These are phyloP conservation scores for Mycena floridula DNA, from an alignment of 768 basidiomycete genomes.

Conservation along the genomic window DNA sequence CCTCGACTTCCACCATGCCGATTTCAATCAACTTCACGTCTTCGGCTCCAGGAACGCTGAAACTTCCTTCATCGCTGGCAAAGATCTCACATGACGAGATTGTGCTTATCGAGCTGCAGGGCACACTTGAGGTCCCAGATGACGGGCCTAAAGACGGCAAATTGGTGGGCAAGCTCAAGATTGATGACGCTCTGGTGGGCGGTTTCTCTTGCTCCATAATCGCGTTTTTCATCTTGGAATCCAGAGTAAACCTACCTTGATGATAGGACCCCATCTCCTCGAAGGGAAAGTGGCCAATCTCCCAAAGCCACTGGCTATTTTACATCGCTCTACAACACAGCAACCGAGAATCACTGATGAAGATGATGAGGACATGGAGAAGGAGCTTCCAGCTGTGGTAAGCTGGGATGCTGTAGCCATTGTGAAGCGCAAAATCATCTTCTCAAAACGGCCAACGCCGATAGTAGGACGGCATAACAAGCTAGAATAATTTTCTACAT, in stretches of 20 bases:
- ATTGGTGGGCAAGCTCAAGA: slow-evolving; percentile 69
- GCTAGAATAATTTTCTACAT: too few relatives aligned
- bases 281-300: slow-evolving; percentile 79
- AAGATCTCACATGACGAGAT: slow-evolving; percentile 74
- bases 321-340: slow-evolving; percentile 37
- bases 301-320: slow-evolving; percentile 76
- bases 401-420: slow-evolving; percentile 64
- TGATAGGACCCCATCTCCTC: slow-evolving; percentile 84
- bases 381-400: slow-evolving; percentile 14
- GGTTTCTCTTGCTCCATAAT: too few relatives aligned
- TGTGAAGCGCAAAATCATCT: slow-evolving; percentile 78
- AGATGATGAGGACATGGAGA: slow-evolving; percentile 14
- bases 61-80: slow-evolving; percentile 60
- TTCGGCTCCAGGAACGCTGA: slow-evolving; percentile 13
- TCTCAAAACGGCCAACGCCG: slow-evolving; percentile 80
- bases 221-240: not conserved
- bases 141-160: slow-evolving; percentile 55
- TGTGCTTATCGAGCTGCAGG: slow-evolving; percentile 85
- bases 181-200: slow-evolving; percentile 56
- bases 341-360: slow-evolving; percentile 1
- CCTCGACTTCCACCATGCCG: not conserved
- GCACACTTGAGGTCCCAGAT: slow-evolving; percentile 54
- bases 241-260: slow-evolving; percentile 73
- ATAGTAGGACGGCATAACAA: slow-evolving; percentile 27
- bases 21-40: not conserved